A percentile compares a stretch with the other conserved stretches of the same genome.
Evolutionary conservation across 2,329 filamentous ascomycete species (phyloP).

Genomic region (Drechslera avenae): DNA sequence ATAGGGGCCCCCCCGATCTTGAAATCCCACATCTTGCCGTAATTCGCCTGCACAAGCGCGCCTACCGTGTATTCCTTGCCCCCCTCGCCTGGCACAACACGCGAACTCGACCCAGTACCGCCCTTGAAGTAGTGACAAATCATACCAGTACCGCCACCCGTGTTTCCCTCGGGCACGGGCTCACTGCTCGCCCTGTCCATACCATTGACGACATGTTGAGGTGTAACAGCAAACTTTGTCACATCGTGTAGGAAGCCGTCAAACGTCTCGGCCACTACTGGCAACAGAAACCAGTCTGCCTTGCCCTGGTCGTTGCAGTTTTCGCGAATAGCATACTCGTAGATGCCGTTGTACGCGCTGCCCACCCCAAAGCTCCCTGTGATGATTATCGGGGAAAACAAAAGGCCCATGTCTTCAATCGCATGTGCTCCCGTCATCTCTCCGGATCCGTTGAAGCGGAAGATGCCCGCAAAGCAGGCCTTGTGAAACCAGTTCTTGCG

Average conservation of each 20-base stretch:
- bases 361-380: constrained; percentile 65
- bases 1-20: constrained; percentile 66
- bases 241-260: constrained; percentile 67
- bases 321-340: constrained; percentile 60
- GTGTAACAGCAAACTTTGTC: constrained; percentile 59
- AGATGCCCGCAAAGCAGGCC: constrained; percentile 53
- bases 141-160: constrained; percentile 72
- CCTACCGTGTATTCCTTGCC: constrained; percentile 61
- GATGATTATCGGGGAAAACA: constrained; percentile 64
- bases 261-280: constrained; percentile 67
- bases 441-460: constrained; percentile 68
- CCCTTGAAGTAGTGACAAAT: constrained; percentile 70
- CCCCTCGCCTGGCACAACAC: constrained; percentile 52
- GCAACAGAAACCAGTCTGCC: constrained; percentile 60
- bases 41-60: constrained; percentile 69
- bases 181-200: constrained; percentile 59
- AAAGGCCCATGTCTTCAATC: constrained; percentile 65
- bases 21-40: constrained; percentile 63
- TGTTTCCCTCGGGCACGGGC: constrained; percentile 64
- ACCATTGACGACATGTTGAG: constrained; percentile 60
- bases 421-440: constrained; percentile 67
- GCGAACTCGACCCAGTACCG: constrained; percentile 67
- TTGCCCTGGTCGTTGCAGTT: constrained; percentile 50
- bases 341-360: constrained; percentile 63
- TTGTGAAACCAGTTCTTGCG: constrained; percentile 50